Percentiles rank a stretch among this genome's conserved stretches.
Conservation (phyloP, 148 eudicot species). For the Polygonum aviculare region DNA sequence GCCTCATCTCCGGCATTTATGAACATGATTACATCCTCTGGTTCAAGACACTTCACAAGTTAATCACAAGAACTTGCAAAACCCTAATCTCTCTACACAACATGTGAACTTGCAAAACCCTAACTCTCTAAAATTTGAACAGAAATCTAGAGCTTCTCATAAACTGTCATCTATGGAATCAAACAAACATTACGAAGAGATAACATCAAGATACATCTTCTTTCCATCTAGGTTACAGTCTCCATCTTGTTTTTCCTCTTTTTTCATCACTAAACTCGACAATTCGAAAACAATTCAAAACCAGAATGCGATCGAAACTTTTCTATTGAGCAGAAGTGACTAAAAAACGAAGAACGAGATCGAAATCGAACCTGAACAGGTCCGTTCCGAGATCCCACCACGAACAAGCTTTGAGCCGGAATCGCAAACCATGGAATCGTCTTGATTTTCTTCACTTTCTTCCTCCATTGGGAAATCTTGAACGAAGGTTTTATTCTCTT, state of each 20-base stretch:
- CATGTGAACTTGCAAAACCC: background rate
- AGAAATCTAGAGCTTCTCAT: background rate
- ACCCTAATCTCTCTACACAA: background rate
- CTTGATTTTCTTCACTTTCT: conserved; percentile 27
- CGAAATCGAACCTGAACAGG: conserved; percentile 43
- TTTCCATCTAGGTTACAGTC: background rate
- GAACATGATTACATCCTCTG: conserved; percentile 69
- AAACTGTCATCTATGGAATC: background rate
- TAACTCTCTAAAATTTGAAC: background rate
- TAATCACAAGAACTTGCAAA: background rate
- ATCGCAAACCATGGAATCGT: conserved; percentile 57
- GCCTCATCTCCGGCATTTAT: conserved; percentile 67
- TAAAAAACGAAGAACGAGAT: background rate
- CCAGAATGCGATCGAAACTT: no score
- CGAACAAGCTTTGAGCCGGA: conserved; percentile 40
- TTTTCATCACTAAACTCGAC: background rate
- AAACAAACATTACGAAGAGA: background rate
- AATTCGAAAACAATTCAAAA: background rate
- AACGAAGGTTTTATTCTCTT: background rate
- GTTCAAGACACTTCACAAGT: conserved; percentile 14
- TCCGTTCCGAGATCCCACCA: conserved; percentile 40
- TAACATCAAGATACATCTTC: background rate
- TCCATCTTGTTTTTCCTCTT: background rate
- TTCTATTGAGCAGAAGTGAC: background rate
- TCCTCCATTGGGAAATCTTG: conserved; percentile 34